These are phyloP conservation scores for Aspergillus heteromorphus DNA, from an alignment of 495 filamentous ascomycete genomes.

Conservation along the genomic window DNA sequence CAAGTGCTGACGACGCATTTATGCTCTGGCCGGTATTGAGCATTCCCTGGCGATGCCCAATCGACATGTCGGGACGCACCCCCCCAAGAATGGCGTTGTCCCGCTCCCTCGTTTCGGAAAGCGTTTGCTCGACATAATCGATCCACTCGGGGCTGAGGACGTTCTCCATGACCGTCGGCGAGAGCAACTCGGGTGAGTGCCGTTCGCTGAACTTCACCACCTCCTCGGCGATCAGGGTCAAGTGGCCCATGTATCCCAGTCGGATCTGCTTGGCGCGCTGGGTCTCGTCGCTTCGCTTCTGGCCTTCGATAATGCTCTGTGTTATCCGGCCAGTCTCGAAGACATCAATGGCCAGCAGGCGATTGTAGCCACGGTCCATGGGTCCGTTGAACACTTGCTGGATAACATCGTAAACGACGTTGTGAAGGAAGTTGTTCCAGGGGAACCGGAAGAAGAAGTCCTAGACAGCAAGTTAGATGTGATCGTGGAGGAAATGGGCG, in stretches of 20 bases:
- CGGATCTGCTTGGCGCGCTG: slow-evolving; percentile 79
- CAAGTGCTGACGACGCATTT: slow-evolving; percentile 60
- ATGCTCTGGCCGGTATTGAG: slow-evolving; percentile 58
- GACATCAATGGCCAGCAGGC: slow-evolving; percentile 85
- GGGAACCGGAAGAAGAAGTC: slow-evolving; percentile 98
- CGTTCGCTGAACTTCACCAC: slow-evolving; percentile 98
- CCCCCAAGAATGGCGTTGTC: slow-evolving; percentile 99
- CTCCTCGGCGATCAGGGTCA: slow-evolving; percentile 96
- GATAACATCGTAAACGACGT: slow-evolving; percentile 98
- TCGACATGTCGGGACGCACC: slow-evolving; percentile 81
- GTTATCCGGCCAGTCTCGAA: slow-evolving; percentile 88
- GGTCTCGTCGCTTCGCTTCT: slow-evolving; percentile 76
- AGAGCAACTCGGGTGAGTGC: slow-evolving; percentile 81
- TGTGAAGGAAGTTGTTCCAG: slow-evolving; percentile 99
- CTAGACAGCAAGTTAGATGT: slow-evolving; percentile 31
- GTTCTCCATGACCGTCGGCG: slow-evolving; percentile 76
- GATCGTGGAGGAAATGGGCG: background rate
- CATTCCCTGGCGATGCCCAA: slow-evolving; percentile 61
- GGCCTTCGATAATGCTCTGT: slow-evolving; percentile 84
- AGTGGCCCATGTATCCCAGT: slow-evolving; percentile 96
- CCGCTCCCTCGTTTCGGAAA: slow-evolving; percentile 89
- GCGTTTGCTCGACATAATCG: slow-evolving; percentile 88
- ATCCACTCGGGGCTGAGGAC: slow-evolving; percentile 87
- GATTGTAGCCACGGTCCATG: slow-evolving; percentile 94
- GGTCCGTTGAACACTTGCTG: slow-evolving; percentile 99